Base-by-base conservation (phyloP, 176 grass and related monocot genomes). In the Secale cereale region DNA sequence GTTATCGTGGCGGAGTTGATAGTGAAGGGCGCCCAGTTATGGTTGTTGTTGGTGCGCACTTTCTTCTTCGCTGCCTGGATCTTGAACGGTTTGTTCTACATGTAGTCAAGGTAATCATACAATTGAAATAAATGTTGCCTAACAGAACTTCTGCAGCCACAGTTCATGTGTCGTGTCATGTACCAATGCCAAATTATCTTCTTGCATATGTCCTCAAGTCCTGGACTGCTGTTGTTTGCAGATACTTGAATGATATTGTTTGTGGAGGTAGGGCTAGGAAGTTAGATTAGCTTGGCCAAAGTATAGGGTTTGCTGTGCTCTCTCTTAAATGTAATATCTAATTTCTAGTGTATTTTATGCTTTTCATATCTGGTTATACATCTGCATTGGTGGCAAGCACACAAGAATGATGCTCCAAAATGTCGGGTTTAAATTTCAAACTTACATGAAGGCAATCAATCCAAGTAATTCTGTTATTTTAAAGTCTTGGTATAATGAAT, bases 31-130 rank as follows among this genome's bases (percentile, higher is more conserved):
- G 86, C 60, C 88, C 88, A 69, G 86, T 98, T 65, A 96, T 98
- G 93, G 93, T 98, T 40, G 91, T 98, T 81, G 94, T 96, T 45
- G 97, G 97, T 59, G 97, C 97, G 30, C 97, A 98, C 59, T 96
- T 98, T 91, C 97, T 98, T 91, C 86, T 98, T 81, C 91, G 91
- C 31, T 95, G 97, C 83, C 86, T 98, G 74, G 93, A 98, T 89
- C 84, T 98, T 76, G 97, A 98, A 69, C 93, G 91, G 17, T 98
- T 98, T 89, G 83, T 98, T 85, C 86, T 98, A 29, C 86, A 94
- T 88, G 91, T 96, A 78, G 93, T 96, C 20, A 98, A 98, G 91
- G 97, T 98, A 92, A 80, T 82, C 71, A 56, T 50, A 11, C 27
- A 61, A 28, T 40, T 43, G 32, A 4, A 60, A 9, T 54, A 60